Evolutionary conservation across 768 basidiomycete genomes (phyloP).

Genomic region (Stropharia rugosoannulata): DNA sequence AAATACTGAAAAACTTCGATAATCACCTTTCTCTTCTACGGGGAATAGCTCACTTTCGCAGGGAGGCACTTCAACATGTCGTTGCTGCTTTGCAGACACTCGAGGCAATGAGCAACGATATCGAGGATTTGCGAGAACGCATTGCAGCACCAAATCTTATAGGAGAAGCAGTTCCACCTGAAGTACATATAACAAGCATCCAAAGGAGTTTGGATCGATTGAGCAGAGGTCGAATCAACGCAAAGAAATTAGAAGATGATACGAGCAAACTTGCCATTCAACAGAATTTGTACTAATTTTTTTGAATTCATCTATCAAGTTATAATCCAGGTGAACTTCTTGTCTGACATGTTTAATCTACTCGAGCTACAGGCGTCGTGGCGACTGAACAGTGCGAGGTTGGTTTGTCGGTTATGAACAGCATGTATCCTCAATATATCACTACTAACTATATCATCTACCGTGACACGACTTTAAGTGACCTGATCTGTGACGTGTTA

Average conservation of each 20-base stretch:
- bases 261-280: too few species aligned
- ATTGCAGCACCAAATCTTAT: conserved; percentile 66
- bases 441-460: too few species aligned
- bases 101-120: conserved; percentile 63
- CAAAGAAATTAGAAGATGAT: conserved; percentile 45
- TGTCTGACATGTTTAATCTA: too few species aligned
- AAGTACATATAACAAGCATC: conserved; percentile 78
- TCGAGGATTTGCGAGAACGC: conserved; percentile 74
- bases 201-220: conserved; percentile 58
- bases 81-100: conserved; percentile 61
- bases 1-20: conserved; percentile 45
- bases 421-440: too few species aligned
- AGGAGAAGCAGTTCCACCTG: conserved; percentile 57
- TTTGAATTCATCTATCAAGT: too few species aligned
- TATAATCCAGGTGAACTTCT: too few species aligned
- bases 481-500: too few species aligned
- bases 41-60: conserved; percentile 55
- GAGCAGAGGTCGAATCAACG: conserved; percentile 54
- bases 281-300: too few species aligned
- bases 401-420: too few species aligned
- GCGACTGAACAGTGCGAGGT: too few species aligned
- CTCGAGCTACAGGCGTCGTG: too few species aligned
- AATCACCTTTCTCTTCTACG: conserved; percentile 52
- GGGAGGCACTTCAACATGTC: conserved; percentile 63
- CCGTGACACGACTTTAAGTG: too few species aligned